Conservation (phyloP, 2,329 filamentous ascomycete genomes). For the Ceratocystis papillata region DNA sequence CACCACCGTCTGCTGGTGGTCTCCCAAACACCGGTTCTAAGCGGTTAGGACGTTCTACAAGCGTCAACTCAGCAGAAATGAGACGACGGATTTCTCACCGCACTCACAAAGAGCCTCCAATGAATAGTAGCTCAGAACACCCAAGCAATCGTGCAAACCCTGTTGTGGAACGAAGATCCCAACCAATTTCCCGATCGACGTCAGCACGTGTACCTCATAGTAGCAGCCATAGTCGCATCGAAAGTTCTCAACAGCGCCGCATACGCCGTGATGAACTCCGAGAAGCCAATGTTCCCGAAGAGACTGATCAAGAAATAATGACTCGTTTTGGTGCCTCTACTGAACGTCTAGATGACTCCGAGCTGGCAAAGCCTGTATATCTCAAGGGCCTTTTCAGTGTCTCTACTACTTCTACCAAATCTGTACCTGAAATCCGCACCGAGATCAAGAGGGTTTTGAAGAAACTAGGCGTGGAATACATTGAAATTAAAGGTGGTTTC, state of each 20-base stretch:
- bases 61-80: slow-evolving; percentile 79
- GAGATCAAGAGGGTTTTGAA: slow-evolving; percentile 86
- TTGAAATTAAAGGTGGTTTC: slow-evolving; percentile 89
- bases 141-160: slow-evolving; percentile 48
- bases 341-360: slow-evolving; percentile 54
- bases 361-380: slow-evolving; percentile 85
- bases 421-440: slow-evolving; percentile 69
- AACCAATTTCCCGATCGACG: slow-evolving; percentile 46
- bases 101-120: slow-evolving; percentile 53
- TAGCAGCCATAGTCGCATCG: slow-evolving; percentile 74
- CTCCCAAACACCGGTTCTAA: slow-evolving; percentile 49
- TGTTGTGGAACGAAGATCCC: slow-evolving; percentile 42
- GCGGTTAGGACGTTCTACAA: slow-evolving; percentile 73
- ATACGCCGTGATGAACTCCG: slow-evolving; percentile 55
- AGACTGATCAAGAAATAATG: slow-evolving; percentile 65
- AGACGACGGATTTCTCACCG: slow-evolving; percentile 48
- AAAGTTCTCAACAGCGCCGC: slow-evolving; percentile 83
- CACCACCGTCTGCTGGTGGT: slow-evolving; percentile 53
- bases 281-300: slow-evolving; percentile 75
- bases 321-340: slow-evolving; percentile 47
- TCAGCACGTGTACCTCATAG: slow-evolving; percentile 68
- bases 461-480: slow-evolving; percentile 80
- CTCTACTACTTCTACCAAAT: slow-evolving; percentile 88
- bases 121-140: slow-evolving; percentile 70
- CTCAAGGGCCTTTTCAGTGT: slow-evolving; percentile 96